These are phyloP conservation scores for Ceratocystis eucalypticola DNA, from an alignment of 2,329 filamentous ascomycete genomes.

Conservation along the genomic window DNA sequence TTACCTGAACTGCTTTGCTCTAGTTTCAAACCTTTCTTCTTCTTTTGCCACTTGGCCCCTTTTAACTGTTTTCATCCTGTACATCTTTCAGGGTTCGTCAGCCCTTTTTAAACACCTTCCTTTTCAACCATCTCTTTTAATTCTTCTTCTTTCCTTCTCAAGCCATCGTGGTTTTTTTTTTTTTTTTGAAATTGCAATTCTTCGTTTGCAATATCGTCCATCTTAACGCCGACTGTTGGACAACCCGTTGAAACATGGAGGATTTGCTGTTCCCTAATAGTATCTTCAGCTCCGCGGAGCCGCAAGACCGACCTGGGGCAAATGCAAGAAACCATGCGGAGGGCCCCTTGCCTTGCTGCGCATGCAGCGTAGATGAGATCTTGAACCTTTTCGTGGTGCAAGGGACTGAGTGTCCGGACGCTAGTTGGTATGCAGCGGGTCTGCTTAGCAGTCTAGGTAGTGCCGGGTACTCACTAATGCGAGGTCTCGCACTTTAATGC, in stretches of 20 bases:
- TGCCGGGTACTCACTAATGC: constrained; percentile 8
- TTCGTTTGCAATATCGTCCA: constrained; percentile 23
- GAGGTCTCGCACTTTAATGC: constrained; percentile 13
- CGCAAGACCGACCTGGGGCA: constrained; percentile 7
- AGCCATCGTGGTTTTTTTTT: not conserved
- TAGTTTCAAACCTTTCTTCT: constrained; percentile 4
- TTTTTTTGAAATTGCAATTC: constrained; percentile 12
- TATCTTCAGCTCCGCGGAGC: not conserved
- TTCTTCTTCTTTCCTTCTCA: constrained; percentile 5
- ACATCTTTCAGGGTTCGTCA: not conserved
- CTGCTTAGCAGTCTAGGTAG: not conserved
- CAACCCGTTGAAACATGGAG: constrained; percentile 23
- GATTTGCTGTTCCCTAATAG: constrained; percentile 3
- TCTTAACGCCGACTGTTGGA: constrained; percentile 28
- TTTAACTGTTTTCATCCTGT: not conserved
- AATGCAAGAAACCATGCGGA: constrained; percentile 20
- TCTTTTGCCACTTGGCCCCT: not conserved
- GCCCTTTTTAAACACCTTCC: constrained; percentile 5
- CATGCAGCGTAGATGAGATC: constrained; percentile 11
- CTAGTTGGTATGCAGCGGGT: not conserved
- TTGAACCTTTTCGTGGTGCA: constrained; percentile 23
- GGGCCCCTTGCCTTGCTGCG: constrained; percentile 20
- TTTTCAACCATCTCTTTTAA: constrained; percentile 2
- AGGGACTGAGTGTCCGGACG: constrained; percentile 19
- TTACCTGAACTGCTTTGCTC: not conserved